Evolutionary conservation across 371 early-diverging fungal genomes (phyloP).

Genomic region (Syncephalastrum contaminatum): DNA sequence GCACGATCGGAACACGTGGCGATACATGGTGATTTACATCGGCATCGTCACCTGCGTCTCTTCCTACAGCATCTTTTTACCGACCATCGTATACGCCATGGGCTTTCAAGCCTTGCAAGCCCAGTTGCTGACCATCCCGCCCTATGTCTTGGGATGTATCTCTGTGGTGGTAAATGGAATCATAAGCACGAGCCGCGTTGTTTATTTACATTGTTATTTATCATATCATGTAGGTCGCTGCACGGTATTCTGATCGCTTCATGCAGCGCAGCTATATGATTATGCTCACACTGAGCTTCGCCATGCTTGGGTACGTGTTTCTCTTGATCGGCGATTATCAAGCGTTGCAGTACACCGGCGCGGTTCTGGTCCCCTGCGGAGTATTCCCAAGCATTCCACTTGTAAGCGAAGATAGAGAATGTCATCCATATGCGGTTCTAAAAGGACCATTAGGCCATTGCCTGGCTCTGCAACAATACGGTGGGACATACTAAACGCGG

Average conservation of each 20-base stretch:
- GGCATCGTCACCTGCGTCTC: constrained; percentile 9
- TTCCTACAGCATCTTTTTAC: constrained; percentile 15
- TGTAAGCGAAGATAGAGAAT: constrained; percentile 5
- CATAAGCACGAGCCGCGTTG: neutral
- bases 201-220: neutral
- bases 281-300: neutral
- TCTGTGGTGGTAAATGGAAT: constrained; percentile 2
- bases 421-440: no score
- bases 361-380: constrained; percentile 36
- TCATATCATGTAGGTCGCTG: neutral
- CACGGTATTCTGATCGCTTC: constrained; percentile 13
- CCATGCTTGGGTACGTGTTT: constrained; percentile 13
- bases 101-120: constrained; percentile 16
- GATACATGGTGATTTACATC: constrained; percentile 2
- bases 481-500: constrained; percentile 44
- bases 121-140: constrained; percentile 21
- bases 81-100: constrained; percentile 18
- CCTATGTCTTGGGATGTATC: constrained; percentile 15
- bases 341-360: constrained; percentile 34
- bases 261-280: constrained; percentile 9
- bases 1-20: constrained; percentile 12
- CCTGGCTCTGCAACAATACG: constrained; percentile 43
- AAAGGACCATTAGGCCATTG: constrained; percentile 13
- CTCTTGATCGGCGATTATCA: constrained; percentile 12
- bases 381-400: constrained; percentile 30